phyloP scores from a whole-genome alignment of 2,329 filamentous ascomycete genomes.

The Lasiodiplodia sp. region DNA sequence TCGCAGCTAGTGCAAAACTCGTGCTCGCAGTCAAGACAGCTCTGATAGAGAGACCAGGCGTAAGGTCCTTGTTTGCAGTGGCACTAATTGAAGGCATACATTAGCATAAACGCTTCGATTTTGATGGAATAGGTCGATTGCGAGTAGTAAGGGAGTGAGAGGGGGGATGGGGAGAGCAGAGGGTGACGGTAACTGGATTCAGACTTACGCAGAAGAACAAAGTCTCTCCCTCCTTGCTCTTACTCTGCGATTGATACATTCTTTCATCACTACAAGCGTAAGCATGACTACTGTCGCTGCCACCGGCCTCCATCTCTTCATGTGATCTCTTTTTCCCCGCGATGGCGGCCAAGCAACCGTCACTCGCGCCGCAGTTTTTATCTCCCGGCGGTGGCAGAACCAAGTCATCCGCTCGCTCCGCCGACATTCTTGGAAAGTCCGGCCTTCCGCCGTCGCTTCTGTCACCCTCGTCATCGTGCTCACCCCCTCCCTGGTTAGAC shows the following conservation, averaged over 20 bases:
- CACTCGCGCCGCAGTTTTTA: neutral
- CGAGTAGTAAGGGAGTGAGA: neutral
- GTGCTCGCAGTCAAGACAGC: slow-evolving; percentile 31
- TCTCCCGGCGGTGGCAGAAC: neutral
- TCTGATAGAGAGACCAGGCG: slow-evolving; percentile 20
- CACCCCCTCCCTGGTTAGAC: neutral
- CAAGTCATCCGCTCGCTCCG: neutral
- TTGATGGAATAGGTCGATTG: neutral
- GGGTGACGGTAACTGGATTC: neutral
- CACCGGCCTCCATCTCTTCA: neutral
- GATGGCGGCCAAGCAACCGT: neutral
- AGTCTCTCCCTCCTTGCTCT: slow-evolving; percentile 7
- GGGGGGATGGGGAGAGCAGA: neutral
- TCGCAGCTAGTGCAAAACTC: slow-evolving; percentile 29
- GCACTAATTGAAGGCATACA: slow-evolving; percentile 9
- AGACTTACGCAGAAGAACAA: slow-evolving; percentile 31
- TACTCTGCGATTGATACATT: neutral
- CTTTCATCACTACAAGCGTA: neutral
- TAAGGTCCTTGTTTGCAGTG: slow-evolving; percentile 30
- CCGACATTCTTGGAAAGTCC: neutral
- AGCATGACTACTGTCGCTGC: neutral
- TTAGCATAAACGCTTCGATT: neutral
- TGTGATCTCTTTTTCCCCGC: neutral
- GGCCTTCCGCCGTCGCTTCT: neutral
- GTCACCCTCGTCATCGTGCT: neutral